These are phyloP conservation scores for Xylaria polymorpha DNA, from an alignment of 2,329 filamentous ascomycete species.

Conservation along the genomic window DNA sequence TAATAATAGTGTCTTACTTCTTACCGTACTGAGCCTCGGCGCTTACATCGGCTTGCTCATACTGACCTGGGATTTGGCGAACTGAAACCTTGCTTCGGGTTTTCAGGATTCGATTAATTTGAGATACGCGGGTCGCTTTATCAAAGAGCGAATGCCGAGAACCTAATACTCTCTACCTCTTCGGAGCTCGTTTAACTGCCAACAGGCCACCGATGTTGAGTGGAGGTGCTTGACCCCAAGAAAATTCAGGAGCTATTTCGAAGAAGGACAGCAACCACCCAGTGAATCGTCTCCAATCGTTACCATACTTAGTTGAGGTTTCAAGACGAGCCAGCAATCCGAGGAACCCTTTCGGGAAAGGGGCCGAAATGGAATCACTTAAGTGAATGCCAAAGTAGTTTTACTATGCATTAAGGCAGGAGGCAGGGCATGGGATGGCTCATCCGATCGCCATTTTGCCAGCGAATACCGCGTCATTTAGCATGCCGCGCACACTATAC, in stretches of 20 bases:
- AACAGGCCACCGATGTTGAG: neutral
- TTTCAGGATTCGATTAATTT: neutral
- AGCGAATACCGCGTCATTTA: slow-evolving; percentile 31
- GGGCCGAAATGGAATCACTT: neutral
- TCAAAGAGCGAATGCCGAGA: neutral
- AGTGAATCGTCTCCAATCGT: neutral
- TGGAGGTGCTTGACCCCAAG: neutral
- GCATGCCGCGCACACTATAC: slow-evolving; percentile 18
- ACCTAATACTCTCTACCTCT: neutral
- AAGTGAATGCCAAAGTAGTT: neutral
- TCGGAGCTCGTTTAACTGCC: neutral
- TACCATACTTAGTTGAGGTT: neutral
- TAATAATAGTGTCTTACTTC: slow-evolving; percentile 69
- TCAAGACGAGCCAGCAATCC: neutral
- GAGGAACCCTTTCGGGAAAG: neutral
- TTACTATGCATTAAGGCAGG: slow-evolving; percentile 10
- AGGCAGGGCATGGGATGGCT: slow-evolving; percentile 12
- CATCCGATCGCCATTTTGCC: slow-evolving; percentile 32
- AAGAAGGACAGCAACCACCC: neutral
- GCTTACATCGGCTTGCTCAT: slow-evolving; percentile 69
- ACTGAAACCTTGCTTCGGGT: slow-evolving; percentile 34
- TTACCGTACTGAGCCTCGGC: slow-evolving; percentile 66
- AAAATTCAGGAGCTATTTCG: neutral
- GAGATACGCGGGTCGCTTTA: neutral
- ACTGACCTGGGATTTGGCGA: slow-evolving; percentile 61